Evolutionary conservation across 352 stramenopile genomes (phyloP), one percentile per base, ranked within the genome.

Genomic region (Globisporangium paroecandrum): DNA sequence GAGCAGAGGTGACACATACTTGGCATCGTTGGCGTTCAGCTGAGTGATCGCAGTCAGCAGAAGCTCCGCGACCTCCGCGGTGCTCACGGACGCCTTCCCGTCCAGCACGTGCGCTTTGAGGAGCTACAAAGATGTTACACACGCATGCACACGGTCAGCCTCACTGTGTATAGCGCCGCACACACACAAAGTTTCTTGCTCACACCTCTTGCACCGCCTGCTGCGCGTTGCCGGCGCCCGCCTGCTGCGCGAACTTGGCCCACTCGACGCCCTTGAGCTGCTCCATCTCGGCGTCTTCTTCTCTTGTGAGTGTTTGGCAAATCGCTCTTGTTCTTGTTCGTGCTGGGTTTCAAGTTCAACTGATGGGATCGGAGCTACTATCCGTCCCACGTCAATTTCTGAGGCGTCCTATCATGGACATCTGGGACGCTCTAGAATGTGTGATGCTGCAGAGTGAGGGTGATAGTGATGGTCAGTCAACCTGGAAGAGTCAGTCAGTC

Each of bases 1-100:
- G 25, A 80, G 60, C 24, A 82, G 54, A 1, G 83, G 83, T n/a
- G 81, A 77, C 15, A 89, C 77, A 61, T 91, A 90, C 22, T 71
- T 69, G 9, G n/a, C 55, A 8, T 25, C 24, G 10, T 56, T 25
- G 3, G 54, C 32, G 20, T 10, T n/a, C 32, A 75, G 41, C 20
- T 73, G 60, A 13, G 57, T 38, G 46, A 85, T 61, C 25, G 58
- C 66, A 24, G 71, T 60, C 6, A 83, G 55, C 25, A 84, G 61
- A 20, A 87, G 66, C 24, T 68, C 22, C 20, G 69, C 73, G 24
- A 80, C 57, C 32, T 81, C 65, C 7, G 54, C 64, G 4, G 68
- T 49, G 25, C 56, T 54, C 27, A 71, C 25, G 1, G 67, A 36
- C 15, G 63, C 67, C 18, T 78, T 64, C 2, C 54, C 61, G 24